phyloP scores from a whole-genome alignment of 306 rosid genomes.

The Dicorynia guianensis region DNA sequence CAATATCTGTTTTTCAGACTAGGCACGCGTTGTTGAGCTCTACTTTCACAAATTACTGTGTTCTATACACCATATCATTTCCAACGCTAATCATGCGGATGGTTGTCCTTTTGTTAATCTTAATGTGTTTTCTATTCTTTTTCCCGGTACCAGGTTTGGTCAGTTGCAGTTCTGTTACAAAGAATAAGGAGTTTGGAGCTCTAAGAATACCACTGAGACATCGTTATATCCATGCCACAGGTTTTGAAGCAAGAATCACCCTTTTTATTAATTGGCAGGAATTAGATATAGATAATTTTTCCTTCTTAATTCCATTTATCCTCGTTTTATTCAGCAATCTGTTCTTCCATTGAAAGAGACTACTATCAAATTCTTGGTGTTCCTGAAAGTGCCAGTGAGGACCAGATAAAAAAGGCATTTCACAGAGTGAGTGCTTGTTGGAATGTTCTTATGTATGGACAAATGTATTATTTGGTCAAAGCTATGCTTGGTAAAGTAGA shows the following conservation, averaged over 20 bases:
- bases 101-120: conserved; percentile 5
- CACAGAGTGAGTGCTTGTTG: conserved; percentile 63
- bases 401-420: conserved; percentile 81
- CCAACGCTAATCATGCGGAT: neutral
- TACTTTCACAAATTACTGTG: neutral
- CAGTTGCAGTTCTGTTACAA: conserved; percentile 48
- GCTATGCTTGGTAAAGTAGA: conserved; percentile 37
- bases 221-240: conserved; percentile 71
- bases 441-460: conserved; percentile 19
- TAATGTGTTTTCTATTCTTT: neutral
- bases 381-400: conserved; percentile 68
- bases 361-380: conserved; percentile 79
- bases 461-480: conserved; percentile 7
- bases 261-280: neutral
- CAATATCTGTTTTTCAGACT: conserved; percentile 48
- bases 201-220: conserved; percentile 41
- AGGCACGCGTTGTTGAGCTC: conserved; percentile 41
- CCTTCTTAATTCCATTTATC: conserved; percentile 26
- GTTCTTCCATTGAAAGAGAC: conserved; percentile 57
- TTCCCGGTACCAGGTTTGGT: conserved; percentile 53
- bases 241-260: conserved; percentile 46
- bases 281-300: neutral
- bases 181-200: conserved; percentile 40
- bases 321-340: conserved; percentile 51
- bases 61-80: neutral